Evolutionary conservation across 1,139 yeast genomes (phyloP), one percentile per base, ranked within the genome.

Genomic region (Zygoascus sp.): DNA sequence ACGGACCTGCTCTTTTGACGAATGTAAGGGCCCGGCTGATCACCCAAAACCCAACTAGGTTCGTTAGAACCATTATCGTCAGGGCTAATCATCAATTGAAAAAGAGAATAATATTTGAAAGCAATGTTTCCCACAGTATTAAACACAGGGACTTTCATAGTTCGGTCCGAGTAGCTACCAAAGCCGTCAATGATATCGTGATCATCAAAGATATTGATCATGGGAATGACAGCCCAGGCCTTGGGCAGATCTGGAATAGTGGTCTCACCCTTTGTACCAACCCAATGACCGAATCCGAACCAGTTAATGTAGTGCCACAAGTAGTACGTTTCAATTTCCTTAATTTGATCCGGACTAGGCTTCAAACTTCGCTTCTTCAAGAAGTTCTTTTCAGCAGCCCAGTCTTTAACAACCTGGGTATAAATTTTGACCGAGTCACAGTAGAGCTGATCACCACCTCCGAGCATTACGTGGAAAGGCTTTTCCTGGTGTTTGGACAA

Each of bases 371-470:
- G 58, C 57, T 80, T 81, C 54, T 70, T 72, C 55, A 70, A 50
- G 34, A 76, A 70, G 54, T 75, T 76, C 39, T 68, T 71, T 52
- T 76, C 79, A 27, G 69, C 61, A 38, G 80, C 65, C 97, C 97
- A 90, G 36, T 77, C 64, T 51, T 74, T 67, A 56, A 60, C 55
- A 21, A 54, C 52, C 5, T 83, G 79, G 37, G 79, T 73, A 32
- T 76, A 58, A 22, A 56, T 59, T 62, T 83, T 85, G 56, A 92
- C 80, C 2, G 89, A 74, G 65, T 92, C 97, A 49, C 90, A 81
- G 65, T 92, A 92, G 46, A 92, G 76, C 67, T 92, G 98, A 65
- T 92, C 98, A 28, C 98, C 98, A 43, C 97, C 97, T 17, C 97
- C 97, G 37, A 90, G 72, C 95, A 90, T 89, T 5, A 88, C 97